Percentiles rank a stretch among this genome's conserved stretches.
phyloP scores from a whole-genome alignment of 306 rosid genomes.

The Cucurbita argyrosperma region DNA sequence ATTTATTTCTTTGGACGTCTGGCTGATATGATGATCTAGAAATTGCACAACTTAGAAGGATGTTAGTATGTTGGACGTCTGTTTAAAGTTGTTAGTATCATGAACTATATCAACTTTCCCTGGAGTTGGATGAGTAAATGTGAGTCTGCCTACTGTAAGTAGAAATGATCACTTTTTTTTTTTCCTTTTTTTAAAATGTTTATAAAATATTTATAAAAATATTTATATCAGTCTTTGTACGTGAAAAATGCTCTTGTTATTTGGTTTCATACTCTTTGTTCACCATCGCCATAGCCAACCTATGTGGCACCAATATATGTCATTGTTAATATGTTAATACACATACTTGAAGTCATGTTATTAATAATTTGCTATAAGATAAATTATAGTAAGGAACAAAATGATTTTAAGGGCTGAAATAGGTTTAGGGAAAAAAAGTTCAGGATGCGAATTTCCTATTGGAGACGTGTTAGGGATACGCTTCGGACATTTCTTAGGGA shows the following conservation, averaged over 20 bases:
- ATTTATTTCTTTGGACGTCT: neutral
- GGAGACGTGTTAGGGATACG: neutral
- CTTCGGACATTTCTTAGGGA: no score
- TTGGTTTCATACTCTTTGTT: no score
- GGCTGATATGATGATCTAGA: neutral
- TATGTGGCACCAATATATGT: neutral
- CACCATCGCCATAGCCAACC: neutral
- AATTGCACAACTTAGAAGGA: neutral
- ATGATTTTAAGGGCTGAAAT: no score
- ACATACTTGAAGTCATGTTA: neutral
- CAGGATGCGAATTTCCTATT: neutral
- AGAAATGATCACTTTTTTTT: neutral
- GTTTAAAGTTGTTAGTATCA: neutral
- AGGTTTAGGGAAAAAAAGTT: no score
- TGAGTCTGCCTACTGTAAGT: neutral
- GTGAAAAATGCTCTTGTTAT: neutral
- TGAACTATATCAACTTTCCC: neutral
- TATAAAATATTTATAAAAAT: neutral
- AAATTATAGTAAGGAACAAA: no score
- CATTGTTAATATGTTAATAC: neutral
- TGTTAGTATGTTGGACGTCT: neutral
- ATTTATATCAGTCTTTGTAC: neutral
- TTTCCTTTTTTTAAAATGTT: no score
- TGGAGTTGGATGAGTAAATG: neutral
- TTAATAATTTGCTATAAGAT: neutral